Percentiles rank a stretch among this genome's conserved stretches.
Evolutionary conservation across 2,329 filamentous ascomycete genomes (phyloP).

Genomic region (Neofusicoccum parvum): DNA sequence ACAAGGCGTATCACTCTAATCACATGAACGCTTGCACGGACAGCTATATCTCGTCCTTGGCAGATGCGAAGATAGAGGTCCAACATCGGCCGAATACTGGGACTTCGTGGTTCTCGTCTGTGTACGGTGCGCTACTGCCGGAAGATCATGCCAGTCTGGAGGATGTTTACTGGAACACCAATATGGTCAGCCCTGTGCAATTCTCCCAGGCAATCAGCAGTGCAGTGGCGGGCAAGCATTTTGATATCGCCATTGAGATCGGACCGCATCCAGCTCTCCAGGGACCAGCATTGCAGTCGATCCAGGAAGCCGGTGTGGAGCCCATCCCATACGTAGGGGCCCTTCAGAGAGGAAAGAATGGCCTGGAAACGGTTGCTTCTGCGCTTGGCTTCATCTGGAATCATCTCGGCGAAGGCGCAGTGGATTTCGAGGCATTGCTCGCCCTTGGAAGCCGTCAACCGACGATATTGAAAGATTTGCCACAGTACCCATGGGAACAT

Average conservation of each 20-base stretch:
- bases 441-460: no score
- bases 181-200: slow-evolving; percentile 48
- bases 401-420: no score
- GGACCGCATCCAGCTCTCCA: slow-evolving; percentile 52
- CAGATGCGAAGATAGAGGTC: background rate
- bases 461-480: no score
- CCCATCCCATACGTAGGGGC: slow-evolving; percentile 26
- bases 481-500: no score
- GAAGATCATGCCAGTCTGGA: slow-evolving; percentile 24
- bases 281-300: slow-evolving; percentile 41
- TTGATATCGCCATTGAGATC: slow-evolving; percentile 48
- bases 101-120: background rate
- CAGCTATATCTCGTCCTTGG: background rate
- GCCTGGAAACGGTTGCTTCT: slow-evolving; percentile 27
- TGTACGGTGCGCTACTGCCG: background rate
- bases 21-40: slow-evolving; percentile 22
- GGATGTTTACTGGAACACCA: slow-evolving; percentile 48
- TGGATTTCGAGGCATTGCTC: no score
- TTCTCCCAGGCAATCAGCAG: slow-evolving; percentile 47
- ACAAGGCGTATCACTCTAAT: slow-evolving; percentile 27
- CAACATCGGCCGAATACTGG: background rate
- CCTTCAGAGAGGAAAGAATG: slow-evolving; percentile 29
- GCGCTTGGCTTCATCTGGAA: no score
- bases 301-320: slow-evolving; percentile 29
- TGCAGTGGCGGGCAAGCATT: slow-evolving; percentile 27